These are phyloP conservation scores for Phytophthora nicotianae DNA, from an alignment of 352 stramenopile genomes.

Conservation along the genomic window DNA sequence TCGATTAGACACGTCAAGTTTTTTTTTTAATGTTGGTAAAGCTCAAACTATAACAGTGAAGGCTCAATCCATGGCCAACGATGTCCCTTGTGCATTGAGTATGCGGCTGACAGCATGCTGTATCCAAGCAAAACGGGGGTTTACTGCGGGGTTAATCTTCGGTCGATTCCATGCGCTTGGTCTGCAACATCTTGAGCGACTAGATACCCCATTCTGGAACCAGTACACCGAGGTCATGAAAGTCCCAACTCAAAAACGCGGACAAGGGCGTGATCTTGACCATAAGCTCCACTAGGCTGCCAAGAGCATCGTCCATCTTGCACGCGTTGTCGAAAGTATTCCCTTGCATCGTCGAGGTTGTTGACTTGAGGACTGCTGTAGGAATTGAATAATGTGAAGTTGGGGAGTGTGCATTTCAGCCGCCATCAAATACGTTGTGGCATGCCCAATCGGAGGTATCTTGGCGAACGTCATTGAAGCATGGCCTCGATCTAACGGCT, in stretches of 20 bases:
- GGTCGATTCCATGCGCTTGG: neutral
- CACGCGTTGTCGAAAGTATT: constrained; percentile 1
- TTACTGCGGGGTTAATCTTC: neutral
- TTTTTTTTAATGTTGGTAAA: too few relatives aligned
- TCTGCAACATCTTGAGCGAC: neutral
- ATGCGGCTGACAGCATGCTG: too few relatives aligned
- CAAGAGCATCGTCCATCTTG: constrained; percentile 16
- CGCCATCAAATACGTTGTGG: neutral
- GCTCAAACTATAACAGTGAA: too few relatives aligned
- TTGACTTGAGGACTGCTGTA: neutral
- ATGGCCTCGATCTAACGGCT: neutral
- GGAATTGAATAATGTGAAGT: constrained; percentile 2
- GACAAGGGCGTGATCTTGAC: constrained; percentile 7
- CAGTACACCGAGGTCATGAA: constrained; percentile 20
- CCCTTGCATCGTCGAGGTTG: neutral
- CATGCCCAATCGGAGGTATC: constrained; percentile 8
- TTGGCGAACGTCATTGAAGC: neutral
- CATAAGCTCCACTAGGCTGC: constrained; percentile 6
- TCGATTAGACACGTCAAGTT: too few relatives aligned
- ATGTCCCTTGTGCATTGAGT: too few relatives aligned
- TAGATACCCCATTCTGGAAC: constrained; percentile 25
- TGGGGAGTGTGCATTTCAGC: neutral
- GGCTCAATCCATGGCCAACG: too few relatives aligned
- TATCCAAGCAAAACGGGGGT: too few relatives aligned
- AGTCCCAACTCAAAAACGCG: constrained; percentile 13